Evolutionary conservation across 2,329 filamentous ascomycete species (phyloP).

Genomic region (Aspergillus arachidicola): DNA sequence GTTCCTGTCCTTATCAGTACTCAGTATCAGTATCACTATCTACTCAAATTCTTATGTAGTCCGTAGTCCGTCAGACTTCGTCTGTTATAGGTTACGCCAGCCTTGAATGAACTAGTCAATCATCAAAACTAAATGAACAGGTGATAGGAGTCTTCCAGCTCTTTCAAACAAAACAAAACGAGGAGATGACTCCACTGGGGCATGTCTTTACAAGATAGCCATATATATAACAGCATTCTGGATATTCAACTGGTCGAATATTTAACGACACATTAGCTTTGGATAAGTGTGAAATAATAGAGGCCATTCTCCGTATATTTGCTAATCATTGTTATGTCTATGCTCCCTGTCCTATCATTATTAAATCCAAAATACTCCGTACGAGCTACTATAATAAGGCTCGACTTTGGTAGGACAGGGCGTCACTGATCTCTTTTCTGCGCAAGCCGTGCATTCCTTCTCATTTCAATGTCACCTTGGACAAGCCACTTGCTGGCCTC

Average conservation of each 20-base stretch:
- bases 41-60: background rate
- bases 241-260: background rate
- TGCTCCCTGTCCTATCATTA: background rate
- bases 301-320: background rate
- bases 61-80: background rate
- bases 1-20: no score
- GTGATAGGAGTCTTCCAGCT: background rate
- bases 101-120: background rate
- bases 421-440: background rate
- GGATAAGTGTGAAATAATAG: background rate
- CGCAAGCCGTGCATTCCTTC: background rate
- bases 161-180: background rate
- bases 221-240: no score
- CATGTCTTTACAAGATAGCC: no score
- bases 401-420: background rate
- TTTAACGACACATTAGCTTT: background rate
- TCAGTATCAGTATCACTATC: background rate
- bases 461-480: constrained; percentile 68
- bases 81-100: background rate
- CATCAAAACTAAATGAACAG: background rate
- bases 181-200: background rate
- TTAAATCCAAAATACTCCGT: background rate
- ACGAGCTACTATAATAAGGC: no score
- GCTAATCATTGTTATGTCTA: background rate
- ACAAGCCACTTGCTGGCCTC: constrained; percentile 88